These are phyloP conservation scores for Cystobasidiaceae sp. DNA, from an alignment of 1,284 basidiomycete species.

Conservation along the genomic window DNA sequence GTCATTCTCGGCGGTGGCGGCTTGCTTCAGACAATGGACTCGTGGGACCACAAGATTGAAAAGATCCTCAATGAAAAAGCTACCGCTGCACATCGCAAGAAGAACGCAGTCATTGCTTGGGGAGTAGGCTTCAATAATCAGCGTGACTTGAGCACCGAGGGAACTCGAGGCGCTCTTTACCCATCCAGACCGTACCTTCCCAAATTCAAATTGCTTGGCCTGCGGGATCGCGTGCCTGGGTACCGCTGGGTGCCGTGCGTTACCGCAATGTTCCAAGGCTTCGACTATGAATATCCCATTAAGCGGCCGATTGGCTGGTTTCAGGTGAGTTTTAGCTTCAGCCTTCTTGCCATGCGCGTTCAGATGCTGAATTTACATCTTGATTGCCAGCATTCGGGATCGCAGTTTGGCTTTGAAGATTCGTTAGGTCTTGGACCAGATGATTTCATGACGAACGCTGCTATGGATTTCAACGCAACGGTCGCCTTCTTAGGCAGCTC, in stretches of 20 bases:
- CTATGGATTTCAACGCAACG: not conserved
- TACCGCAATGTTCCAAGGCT: not conserved
- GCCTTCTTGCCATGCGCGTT: not conserved
- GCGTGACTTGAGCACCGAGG: not conserved
- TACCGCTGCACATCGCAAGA: not conserved
- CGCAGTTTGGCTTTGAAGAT: not conserved
- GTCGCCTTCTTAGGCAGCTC: not conserved
- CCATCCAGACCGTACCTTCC: not conserved
- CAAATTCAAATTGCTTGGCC: not conserved
- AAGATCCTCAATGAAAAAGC: not conserved
- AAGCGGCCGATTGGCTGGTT: not conserved
- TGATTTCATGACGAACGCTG: not conserved
- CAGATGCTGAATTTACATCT: not conserved
- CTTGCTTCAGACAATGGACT: not conserved
- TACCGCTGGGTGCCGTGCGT: not conserved
- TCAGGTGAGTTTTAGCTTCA: not conserved
- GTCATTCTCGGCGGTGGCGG: not conserved
- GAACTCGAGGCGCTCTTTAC: not conserved
- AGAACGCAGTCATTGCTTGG: not conserved
- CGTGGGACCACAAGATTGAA: not conserved
- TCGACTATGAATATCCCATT: not conserved
- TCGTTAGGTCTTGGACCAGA: not conserved
- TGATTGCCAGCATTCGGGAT: not conserved
- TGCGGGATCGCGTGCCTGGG: not conserved
- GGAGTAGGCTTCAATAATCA: not conserved